Base-by-base conservation (phyloP, 2,329 filamentous ascomycete species). In the Exophiala oligosperma region DNA sequence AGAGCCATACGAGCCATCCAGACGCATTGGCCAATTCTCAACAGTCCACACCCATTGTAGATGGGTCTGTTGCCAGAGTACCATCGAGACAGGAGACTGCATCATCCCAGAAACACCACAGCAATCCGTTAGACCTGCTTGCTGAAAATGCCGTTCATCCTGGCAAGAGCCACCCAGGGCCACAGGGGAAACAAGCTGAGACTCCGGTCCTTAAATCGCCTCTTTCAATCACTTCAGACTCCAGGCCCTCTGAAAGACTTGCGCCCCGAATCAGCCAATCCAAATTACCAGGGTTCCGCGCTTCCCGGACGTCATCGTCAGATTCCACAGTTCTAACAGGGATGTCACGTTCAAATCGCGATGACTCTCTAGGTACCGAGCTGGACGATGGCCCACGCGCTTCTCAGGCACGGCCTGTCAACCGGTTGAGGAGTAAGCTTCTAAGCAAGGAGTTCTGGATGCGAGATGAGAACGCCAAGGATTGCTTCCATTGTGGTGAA, bases 361-460 rank as follows among this genome's bases (percentile, higher is more conserved):
- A 61, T 12, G 28, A 12, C n/a, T 21, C 21, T 8, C 29, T 47
- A 3, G 57, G 82, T 84, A 48, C 81, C 44, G 56, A 37, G 35
- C 49, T 11, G 48, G 46, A 49, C 49, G 41, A 44, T 50, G 54
- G 23, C 51, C 62, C 56, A 21, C 57, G 54, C 51, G 62, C 46
- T 41, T 29, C 66, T 54, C 53, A 71, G 70, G 32, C 68, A 72
- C 56, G 74, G 74, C 61, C 60, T n/a, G 70, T 82, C 54, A 76
- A 77, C 50, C 87, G 89, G 66, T 88, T 96, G 79, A 86, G 89
- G 62, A 90, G 91, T 68, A 92, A 93, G 69, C 87, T 99, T 6
- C 77, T 97, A 47, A 96, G 90, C 71, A 94, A 92, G 69, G 92
- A 97, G 66, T 97, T 96, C 67, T 97, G 93, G 94, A 99, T 99